Evolutionary conservation across 257 asterid species (phyloP).

Genomic region (Eustoma russellianum): DNA sequence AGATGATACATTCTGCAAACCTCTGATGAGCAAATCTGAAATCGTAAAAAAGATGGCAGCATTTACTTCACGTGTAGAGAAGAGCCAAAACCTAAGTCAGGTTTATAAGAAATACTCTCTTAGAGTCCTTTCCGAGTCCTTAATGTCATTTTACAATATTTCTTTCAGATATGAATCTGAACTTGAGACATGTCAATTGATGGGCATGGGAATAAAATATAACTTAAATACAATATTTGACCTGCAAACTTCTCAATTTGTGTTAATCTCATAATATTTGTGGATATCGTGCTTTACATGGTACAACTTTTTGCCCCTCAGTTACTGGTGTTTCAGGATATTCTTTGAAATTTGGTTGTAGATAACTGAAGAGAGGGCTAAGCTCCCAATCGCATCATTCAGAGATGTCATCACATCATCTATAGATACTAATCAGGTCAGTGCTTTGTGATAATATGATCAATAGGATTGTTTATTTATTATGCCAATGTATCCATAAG

Average conservation of each 20-base stretch:
- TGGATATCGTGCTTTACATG: not conserved
- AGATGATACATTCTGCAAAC: constrained; percentile 61
- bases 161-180: not conserved
- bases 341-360: constrained; percentile 24
- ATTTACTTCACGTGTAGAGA: constrained; percentile 42
- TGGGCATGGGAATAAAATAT: no score
- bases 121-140: not conserved
- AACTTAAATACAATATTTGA: no score
- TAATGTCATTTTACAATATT: not conserved
- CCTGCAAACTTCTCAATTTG: no score
- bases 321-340: not conserved
- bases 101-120: constrained; percentile 19
- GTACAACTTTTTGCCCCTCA: not conserved
- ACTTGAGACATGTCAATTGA: not conserved
- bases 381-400: constrained; percentile 87
- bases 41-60: constrained; percentile 48
- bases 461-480: not conserved
- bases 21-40: constrained; percentile 36
- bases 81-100: constrained; percentile 47
- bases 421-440: constrained; percentile 69
- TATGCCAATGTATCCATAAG: not conserved
- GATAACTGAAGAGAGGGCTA: constrained; percentile 57
- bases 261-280: no score
- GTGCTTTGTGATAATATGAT: not conserved
- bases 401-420: constrained; percentile 58